Base-by-base conservation (phyloP, 306 rosid species). In the Trifolium dubium region DNA sequence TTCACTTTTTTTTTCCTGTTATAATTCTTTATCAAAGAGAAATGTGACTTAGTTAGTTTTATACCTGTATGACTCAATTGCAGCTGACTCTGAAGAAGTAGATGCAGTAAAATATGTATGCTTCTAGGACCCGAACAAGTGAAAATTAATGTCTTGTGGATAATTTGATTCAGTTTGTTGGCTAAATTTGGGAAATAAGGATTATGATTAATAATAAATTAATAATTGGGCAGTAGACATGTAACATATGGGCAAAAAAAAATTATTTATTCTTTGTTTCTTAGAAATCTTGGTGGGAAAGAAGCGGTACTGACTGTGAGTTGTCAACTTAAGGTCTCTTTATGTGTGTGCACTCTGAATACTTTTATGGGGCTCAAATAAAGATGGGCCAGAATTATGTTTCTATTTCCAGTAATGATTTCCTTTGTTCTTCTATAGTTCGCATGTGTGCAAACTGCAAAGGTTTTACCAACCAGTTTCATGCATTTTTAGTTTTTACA, bases 291-390 rank as follows among this genome's bases (percentile, higher is more conserved):
- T 39, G 49, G 30, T 50, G 79, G 56, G 17, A 77, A 72, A 67
- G 61, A 19, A 66, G 46, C 14, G 32, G 37, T 11, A 47, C 4
- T 41, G 47, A 9, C 18, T 28, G 50, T 54, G 71, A 35, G 8
- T 55, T 58, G 28, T 46, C 73, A 59, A n/a, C 64, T 71, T 60
- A 28, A 17, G 66, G 62, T 64, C 59, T 81, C 28, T 49, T 62
- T 62, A 4, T 64, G 32, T 34, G 60, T 37, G 28, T 40, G 64
- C 5, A 0, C 32, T 78, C 30, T 54, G 54, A 65, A 46, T 65
- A 50, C 51, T 65, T 54, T 64, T 6, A 39, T 43, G 82, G 73
- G 63, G 44, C 54, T 28, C 0, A 71, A 28, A 13, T 19, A 47
- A 44, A 32, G 40, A 41, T 37, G 58, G 40, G 13, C 83, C 65